Conservation (phyloP, 345 rosid genomes). For the Acer campestre region DNA sequence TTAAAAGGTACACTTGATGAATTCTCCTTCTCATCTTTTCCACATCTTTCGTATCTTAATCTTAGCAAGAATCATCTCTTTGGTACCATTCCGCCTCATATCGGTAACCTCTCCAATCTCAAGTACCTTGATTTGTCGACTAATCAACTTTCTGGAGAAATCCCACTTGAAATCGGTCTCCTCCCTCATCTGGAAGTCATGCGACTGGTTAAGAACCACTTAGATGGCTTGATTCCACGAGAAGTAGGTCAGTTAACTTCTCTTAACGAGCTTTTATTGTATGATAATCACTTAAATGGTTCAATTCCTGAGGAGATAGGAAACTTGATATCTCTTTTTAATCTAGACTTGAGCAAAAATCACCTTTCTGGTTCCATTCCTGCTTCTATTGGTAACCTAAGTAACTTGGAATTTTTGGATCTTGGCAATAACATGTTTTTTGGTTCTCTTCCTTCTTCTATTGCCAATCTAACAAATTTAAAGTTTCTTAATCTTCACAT, state of each 20-base stretch:
- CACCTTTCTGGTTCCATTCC: conserved; percentile 16
- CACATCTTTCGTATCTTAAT: conserved; percentile 25
- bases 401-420: neutral
- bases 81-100: conserved; percentile 28
- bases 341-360: neutral
- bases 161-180: conserved; percentile 25
- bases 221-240: conserved; percentile 23
- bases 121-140: conserved; percentile 21
- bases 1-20: conserved; percentile 28
- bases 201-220: conserved; percentile 10
- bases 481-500: rapidly evolving
- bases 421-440: neutral
- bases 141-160: conserved; percentile 18
- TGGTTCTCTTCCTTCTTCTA: neutral
- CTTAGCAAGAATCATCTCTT: conserved; percentile 25
- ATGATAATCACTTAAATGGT: conserved; percentile 26
- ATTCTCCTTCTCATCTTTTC: conserved; percentile 29
- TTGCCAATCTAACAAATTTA: neutral
- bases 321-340: neutral
- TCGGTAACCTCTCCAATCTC: conserved; percentile 29
- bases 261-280: neutral
- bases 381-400: neutral
- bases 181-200: conserved; percentile 20
- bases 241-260: conserved; percentile 3
- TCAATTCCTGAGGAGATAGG: conserved; percentile 20